These are phyloP conservation scores for Paramecium caudatum DNA, from an alignment of 73 alveolate genomes.

Conservation along the genomic window DNA sequence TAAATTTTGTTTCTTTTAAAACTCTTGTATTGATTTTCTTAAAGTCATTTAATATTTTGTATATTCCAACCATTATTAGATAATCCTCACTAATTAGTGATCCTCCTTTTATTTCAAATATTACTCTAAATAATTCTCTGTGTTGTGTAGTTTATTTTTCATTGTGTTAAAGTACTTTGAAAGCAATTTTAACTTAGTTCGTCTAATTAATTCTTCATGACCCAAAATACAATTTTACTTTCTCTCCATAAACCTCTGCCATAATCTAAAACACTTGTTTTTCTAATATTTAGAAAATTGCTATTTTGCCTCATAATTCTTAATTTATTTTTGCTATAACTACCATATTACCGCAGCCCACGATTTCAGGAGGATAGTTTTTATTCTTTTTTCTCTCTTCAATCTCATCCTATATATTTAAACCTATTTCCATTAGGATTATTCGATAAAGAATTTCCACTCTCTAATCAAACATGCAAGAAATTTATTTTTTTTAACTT, in stretches of 20 bases:
- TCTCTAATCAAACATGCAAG: not conserved
- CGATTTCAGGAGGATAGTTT: not conserved
- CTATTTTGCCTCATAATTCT: not conserved
- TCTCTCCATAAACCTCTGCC: not conserved
- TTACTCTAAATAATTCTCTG: constrained; percentile 7
- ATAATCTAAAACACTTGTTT: not conserved
- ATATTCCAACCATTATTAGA: not conserved
- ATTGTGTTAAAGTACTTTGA: not conserved
- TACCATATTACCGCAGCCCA: not conserved
- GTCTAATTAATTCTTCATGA: not conserved
- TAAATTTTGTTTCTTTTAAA: not conserved
- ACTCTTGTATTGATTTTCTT: not conserved
- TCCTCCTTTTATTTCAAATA: not conserved
- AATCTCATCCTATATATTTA: not conserved
- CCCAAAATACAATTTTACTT: not conserved
- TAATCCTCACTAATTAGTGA: not conserved
- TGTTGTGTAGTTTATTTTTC: not conserved
- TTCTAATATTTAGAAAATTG: not conserved
- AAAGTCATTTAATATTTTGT: not conserved
- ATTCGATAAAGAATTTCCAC: not conserved
- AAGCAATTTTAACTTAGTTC: not conserved
- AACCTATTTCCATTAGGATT: not conserved
- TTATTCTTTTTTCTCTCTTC: constrained; percentile 25
- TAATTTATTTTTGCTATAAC: not conserved
- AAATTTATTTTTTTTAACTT: not conserved